Conservation (phyloP, 1,284 basidiomycete genomes). For the Omphalotus olearius region DNA sequence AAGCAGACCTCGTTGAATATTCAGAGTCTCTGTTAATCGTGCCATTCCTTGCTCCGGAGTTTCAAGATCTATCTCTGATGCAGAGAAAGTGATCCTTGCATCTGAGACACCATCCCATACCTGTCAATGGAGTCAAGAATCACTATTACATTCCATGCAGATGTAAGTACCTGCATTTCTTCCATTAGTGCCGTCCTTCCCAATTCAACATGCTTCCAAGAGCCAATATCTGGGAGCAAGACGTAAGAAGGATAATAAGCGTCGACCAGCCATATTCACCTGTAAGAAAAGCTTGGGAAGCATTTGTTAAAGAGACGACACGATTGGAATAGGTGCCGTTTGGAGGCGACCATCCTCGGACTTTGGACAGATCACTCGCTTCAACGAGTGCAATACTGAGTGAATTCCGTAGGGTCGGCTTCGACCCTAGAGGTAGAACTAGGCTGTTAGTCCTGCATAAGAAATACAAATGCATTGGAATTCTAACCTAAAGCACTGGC, state of each 20-base stretch:
- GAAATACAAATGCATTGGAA: background rate
- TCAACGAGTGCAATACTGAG: conserved; percentile 74
- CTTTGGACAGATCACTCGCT: conserved; percentile 68
- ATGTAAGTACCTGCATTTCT: conserved; percentile 72
- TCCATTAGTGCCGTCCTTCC: conserved; percentile 69
- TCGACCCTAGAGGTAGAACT: conserved; percentile 42
- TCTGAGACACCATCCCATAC: conserved; percentile 89
- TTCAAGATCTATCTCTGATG: conserved; percentile 42
- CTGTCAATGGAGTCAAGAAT: conserved; percentile 33
- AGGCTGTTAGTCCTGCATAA: background rate
- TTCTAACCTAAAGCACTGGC: conserved; percentile 79
- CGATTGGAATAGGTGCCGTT: conserved; percentile 76
- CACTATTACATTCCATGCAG: background rate
- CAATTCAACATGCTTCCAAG: conserved; percentile 78
- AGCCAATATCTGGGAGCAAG: conserved; percentile 62
- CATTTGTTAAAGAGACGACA: conserved; percentile 85
- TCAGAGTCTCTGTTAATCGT: conserved; percentile 84
- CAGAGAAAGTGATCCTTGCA: conserved; percentile 71
- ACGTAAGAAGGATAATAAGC: background rate
- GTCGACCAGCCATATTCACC: conserved; percentile 37
- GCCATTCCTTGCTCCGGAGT: conserved; percentile 56
- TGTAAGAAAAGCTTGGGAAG: conserved; percentile 74
- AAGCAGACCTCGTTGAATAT: conserved; percentile 82
- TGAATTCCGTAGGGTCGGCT: conserved; percentile 41
- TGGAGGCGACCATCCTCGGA: conserved; percentile 63